Conservation (phyloP, 805 yeast genomes). For the Zygosaccharomyces kombuchaensis region DNA sequence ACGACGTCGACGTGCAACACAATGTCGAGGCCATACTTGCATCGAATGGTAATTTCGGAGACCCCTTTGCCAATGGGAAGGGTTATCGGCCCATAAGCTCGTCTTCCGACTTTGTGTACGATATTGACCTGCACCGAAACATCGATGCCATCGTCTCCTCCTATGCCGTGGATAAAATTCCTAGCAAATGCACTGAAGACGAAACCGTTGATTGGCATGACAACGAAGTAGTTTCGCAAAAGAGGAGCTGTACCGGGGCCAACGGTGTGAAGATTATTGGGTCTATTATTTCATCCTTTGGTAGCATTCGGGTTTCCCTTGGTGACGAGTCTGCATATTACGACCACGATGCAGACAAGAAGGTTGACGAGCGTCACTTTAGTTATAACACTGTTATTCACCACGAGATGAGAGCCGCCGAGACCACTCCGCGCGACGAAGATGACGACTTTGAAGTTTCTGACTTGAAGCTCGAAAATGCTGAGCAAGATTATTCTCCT, state of each 20-base stretch:
- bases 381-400: slow-evolving; percentile 2
- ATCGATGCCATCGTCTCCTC: background rate
- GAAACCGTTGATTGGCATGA: background rate
- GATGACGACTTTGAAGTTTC: slow-evolving; percentile 1
- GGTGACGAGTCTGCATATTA: background rate
- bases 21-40: background rate
- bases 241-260: background rate
- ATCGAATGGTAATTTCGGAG: background rate
- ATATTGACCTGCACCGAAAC: background rate
- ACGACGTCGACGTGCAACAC: background rate
- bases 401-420: background rate
- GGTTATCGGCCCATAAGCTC: background rate
- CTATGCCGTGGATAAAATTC: background rate
- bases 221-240: background rate
- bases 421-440: background rate
- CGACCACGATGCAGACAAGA: background rate
- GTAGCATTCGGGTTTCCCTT: background rate
- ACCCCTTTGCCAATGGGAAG: background rate
- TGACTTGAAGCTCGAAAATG: background rate
- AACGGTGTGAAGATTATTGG: background rate
- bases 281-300: background rate
- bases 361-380: background rate
- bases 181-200: background rate
- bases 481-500: background rate
- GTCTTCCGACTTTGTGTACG: background rate